Conservation (phyloP, 495 filamentous ascomycete genomes). For the Lophiostoma macrostomum region DNA sequence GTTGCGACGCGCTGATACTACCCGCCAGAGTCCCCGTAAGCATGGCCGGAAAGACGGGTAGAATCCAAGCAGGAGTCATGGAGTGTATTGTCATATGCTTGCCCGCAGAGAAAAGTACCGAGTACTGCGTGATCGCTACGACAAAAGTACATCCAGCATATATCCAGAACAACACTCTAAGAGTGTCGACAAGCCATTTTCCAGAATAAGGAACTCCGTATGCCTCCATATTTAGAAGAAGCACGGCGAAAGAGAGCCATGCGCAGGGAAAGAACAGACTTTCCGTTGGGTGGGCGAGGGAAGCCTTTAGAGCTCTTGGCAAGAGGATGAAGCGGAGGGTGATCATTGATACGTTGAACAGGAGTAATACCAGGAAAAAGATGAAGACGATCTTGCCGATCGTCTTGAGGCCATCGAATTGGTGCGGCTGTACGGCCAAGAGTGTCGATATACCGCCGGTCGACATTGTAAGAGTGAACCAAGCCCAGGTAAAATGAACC, state of each 20-base stretch:
- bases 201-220: slow-evolving; percentile 50
- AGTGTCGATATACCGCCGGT: slow-evolving; percentile 62
- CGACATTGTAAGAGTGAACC: slow-evolving; percentile 66
- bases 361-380: background rate
- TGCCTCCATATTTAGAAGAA: slow-evolving; percentile 54
- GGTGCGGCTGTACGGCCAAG: slow-evolving; percentile 54
- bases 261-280: slow-evolving; percentile 64
- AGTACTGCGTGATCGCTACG: slow-evolving; percentile 3
- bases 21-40: slow-evolving; percentile 13
- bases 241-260: slow-evolving; percentile 58
- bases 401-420: slow-evolving; percentile 41
- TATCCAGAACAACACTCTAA: slow-evolving; percentile 17
- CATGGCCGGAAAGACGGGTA: slow-evolving; percentile 17
- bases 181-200: slow-evolving; percentile 38
- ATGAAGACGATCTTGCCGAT: slow-evolving; percentile 10
- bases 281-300: slow-evolving; percentile 57
- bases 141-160: slow-evolving; percentile 8
- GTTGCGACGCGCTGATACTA: slow-evolving; percentile 1
- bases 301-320: slow-evolving; percentile 41
- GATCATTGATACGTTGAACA: background rate
- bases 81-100: background rate
- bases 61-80: slow-evolving; percentile 21
- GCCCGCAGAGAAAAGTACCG: background rate
- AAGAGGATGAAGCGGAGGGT: background rate
- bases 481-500: slow-evolving; percentile 66